These are phyloP conservation scores for Candida pseudoviswanathii DNA, from an alignment of 1,139 yeast species.

Conservation along the genomic window DNA sequence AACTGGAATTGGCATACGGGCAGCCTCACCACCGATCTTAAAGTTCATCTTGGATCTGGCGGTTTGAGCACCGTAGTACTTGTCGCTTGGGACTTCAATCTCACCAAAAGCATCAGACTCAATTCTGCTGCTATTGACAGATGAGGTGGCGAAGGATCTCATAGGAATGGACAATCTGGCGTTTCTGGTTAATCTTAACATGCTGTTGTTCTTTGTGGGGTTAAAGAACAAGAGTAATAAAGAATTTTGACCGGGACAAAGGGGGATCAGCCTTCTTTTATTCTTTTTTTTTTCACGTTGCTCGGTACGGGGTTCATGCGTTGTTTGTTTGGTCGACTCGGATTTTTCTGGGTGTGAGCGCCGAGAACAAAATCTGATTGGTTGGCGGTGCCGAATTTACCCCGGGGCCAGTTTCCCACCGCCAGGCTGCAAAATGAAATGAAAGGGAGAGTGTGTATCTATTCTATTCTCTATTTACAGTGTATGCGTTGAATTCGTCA, in stretches of 20 bases:
- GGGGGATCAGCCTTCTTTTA: not conserved
- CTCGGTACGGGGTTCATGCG: not conserved
- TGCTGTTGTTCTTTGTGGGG: slow-evolving; percentile 13
- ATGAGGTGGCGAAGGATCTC: slow-evolving; percentile 33
- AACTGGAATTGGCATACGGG: slow-evolving; percentile 88
- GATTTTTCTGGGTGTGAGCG: not conserved
- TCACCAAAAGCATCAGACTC: slow-evolving; percentile 98
- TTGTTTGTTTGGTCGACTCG: not conserved
- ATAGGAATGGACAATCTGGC: slow-evolving; percentile 15
- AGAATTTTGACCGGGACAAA: not conserved
- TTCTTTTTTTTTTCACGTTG: not conserved
- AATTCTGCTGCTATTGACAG: slow-evolving; percentile 51
- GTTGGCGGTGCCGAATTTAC: not conserved
- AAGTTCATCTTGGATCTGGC: slow-evolving; percentile 92
- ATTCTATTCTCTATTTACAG: slow-evolving; percentile 3
- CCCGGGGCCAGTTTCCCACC: not conserved
- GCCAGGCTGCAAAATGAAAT: not conserved
- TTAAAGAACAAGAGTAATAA: not conserved
- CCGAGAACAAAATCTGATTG: slow-evolving; percentile 4
- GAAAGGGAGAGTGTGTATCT: not conserved
- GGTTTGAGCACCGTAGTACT: slow-evolving; percentile 98
- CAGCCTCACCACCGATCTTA: slow-evolving; percentile 92
- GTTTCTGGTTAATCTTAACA: slow-evolving; percentile 34
- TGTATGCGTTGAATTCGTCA: slow-evolving; percentile 17
- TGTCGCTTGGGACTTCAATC: slow-evolving; percentile 80